Percentiles rank a stretch among this genome's conserved stretches.
phyloP scores from a whole-genome alignment of 2,329 filamentous ascomycete genomes.

The Thermomyces lanuginosus region DNA sequence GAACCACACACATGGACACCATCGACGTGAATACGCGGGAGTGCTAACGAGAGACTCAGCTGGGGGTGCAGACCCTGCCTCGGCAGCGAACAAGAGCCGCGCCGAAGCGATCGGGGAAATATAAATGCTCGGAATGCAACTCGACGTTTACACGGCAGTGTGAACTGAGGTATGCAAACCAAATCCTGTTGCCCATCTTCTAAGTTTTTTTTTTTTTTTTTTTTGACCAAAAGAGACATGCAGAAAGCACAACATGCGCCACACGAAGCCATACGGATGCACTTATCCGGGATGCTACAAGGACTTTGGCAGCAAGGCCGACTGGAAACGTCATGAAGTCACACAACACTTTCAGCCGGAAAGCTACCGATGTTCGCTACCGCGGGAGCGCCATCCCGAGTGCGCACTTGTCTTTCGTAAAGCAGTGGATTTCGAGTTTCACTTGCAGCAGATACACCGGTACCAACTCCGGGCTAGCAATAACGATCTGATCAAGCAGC shows the following conservation, averaged over 20 bases:
- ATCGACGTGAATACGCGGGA: too few species aligned
- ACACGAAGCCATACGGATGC: constrained; percentile 67
- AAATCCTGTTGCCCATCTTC: background rate
- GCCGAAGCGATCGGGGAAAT: background rate
- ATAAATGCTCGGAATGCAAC: background rate
- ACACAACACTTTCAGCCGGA: constrained; percentile 58
- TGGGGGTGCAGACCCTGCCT: too few species aligned
- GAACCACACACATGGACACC: too few species aligned
- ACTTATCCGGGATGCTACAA: constrained; percentile 55
- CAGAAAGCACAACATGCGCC: constrained; percentile 73
- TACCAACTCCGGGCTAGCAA: constrained; percentile 30
- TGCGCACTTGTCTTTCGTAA: constrained; percentile 46
- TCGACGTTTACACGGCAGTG: background rate
- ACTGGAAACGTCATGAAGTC: constrained; percentile 85
- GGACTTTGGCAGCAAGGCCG: constrained; percentile 77
- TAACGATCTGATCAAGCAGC: constrained; percentile 13
- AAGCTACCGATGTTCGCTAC: constrained; percentile 51
- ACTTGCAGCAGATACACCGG: too few species aligned
- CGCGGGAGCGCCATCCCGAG: constrained; percentile 11
- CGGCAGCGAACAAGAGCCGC: background rate
- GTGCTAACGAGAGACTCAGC: too few species aligned
- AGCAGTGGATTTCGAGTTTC: constrained; percentile 46
- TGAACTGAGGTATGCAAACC: constrained; percentile 18
- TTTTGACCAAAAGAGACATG: background rate
- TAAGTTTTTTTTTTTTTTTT: constrained; percentile 1